Percentiles rank a stretch among this genome's conserved stretches.
Evolutionary conservation across 169 alveolate species (phyloP).

Genomic region (Cryptosporidium felis): DNA sequence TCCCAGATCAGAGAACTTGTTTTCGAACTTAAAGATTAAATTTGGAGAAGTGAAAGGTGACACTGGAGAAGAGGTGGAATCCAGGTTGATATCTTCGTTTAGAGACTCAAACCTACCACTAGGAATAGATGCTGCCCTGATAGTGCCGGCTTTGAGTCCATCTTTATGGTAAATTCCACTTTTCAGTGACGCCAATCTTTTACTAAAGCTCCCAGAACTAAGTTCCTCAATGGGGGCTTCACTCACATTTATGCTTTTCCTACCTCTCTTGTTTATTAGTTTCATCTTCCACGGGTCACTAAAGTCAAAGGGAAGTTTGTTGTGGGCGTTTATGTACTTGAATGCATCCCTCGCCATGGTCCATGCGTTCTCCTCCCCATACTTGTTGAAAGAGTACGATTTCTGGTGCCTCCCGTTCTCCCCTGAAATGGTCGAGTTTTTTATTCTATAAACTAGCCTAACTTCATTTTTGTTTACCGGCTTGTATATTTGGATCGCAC

Average conservation of each 20-base stretch:
- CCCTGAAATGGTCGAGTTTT: slow-evolving; percentile 33
- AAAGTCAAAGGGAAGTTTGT: slow-evolving; percentile 54
- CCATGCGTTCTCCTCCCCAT: slow-evolving; percentile 69
- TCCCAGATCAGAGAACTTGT: neutral
- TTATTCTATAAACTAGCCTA: slow-evolving; percentile 58
- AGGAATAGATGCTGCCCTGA: slow-evolving; percentile 31
- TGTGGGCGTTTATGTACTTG: slow-evolving; percentile 20
- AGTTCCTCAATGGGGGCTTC: neutral
- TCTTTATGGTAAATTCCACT: neutral
- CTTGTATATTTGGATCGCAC: slow-evolving; percentile 68
- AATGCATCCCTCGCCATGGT: slow-evolving; percentile 65
- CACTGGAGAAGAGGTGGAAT: slow-evolving; percentile 30
- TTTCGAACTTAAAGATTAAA: neutral
- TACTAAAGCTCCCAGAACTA: neutral
- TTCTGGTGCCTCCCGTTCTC: slow-evolving; percentile 72
- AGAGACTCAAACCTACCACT: neutral
- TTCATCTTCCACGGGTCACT: slow-evolving; percentile 66
- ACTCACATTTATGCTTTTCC: neutral
- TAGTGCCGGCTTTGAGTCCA: neutral
- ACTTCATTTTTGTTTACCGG: slow-evolving; percentile 71
- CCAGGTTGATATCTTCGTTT: neutral
- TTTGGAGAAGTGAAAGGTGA: slow-evolving; percentile 13
- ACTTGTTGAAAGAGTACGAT: slow-evolving; percentile 62
- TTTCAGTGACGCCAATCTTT: slow-evolving; percentile 2
- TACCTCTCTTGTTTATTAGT: slow-evolving; percentile 34